Base-by-base conservation (phyloP, 306 rosid genomes). In the Cucumis hystrix region DNA sequence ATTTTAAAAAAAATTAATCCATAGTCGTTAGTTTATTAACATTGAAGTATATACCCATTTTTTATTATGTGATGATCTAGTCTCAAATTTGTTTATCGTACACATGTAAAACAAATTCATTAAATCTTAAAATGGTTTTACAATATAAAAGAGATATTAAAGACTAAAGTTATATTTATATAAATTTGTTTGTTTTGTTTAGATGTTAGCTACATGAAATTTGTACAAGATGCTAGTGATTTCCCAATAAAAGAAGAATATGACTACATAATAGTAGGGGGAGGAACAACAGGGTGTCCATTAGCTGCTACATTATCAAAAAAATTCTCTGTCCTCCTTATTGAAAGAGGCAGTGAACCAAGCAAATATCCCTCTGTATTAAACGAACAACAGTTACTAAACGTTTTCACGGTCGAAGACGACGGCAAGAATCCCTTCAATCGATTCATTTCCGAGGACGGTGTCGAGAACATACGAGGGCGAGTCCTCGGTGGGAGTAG, bases 231-330 rank as follows among this genome's bases (percentile, higher is more conserved):
- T 8, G 84, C 80, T 2, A 78, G 51, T 17, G 74, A 78, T 1
- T 70, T 67, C 2, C 74, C 80, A 0, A 17, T 0, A 14, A 49
- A 49, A 43, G 80, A 65, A 45, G 78, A 65, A 18, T 78, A 84
- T n/a, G 83, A 84, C 72, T 84, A 81, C 78, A 81, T 84, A 13
- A 76, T 84, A 2, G 7, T 84, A 12, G 87, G 87, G 3, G 87
- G 87, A 15, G 84, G 87, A 10, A 81, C 82, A 4, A 65, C 82
- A 16, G 87, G 87, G 12, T 84, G 81, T 17, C 82, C 87, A 10
- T 49, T 81, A 62, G 87, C 87, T 3, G 72, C 87, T 15, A 81
- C 87, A 16, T 37, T 84, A n/a, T 81, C 87, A 5, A 12, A 20
- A 40, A 78, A 81, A 0, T 75, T 57, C 49, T 47, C 45, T 1